Conservation (phyloP, 164 flowering plant species). For the Brasenia schreberi region DNA sequence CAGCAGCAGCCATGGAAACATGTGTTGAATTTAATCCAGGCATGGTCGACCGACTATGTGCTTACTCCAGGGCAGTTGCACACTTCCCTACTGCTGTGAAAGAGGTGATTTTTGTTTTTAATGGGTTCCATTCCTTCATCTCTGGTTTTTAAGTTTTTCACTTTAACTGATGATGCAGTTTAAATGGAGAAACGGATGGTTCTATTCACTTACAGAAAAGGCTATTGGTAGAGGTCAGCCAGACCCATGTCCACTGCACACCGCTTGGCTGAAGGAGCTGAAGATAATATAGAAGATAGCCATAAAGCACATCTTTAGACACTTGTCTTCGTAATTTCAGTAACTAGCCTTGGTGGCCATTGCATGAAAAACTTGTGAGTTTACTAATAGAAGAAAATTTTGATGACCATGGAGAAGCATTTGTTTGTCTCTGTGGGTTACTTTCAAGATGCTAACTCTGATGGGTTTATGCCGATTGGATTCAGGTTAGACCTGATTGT, state of each 20-base stretch:
- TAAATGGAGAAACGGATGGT: conserved; percentile 85
- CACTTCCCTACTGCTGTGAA: conserved; percentile 96
- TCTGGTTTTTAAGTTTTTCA: no score
- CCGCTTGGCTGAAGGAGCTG: conserved; percentile 82
- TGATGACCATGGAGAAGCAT: no score
- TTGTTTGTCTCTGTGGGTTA: no score
- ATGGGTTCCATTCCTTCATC: no score
- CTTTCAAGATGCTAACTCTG: no score
- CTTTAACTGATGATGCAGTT: conserved; percentile 34
- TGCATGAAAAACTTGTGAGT: no score
- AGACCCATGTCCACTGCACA: conserved; percentile 90
- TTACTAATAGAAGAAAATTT: no score
- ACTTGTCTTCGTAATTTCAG: no score
- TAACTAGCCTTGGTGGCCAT: no score
- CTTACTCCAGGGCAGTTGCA: conserved; percentile 87
- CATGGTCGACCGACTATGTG: conserved; percentile 63
- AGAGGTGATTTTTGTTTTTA: conserved; percentile 37
- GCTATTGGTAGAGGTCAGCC: conserved; percentile 32
- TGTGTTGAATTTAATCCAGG: conserved; percentile 17
- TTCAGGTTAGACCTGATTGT: no score
- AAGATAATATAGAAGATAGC: conserved; percentile 29
- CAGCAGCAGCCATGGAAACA: conserved; percentile 74
- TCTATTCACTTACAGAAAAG: conserved; percentile 50
- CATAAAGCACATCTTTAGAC: no score
- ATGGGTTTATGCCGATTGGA: no score